Evolutionary conservation across 78 protist genomes (phyloP).

Genomic region (Dictyostelium firmibasis): DNA sequence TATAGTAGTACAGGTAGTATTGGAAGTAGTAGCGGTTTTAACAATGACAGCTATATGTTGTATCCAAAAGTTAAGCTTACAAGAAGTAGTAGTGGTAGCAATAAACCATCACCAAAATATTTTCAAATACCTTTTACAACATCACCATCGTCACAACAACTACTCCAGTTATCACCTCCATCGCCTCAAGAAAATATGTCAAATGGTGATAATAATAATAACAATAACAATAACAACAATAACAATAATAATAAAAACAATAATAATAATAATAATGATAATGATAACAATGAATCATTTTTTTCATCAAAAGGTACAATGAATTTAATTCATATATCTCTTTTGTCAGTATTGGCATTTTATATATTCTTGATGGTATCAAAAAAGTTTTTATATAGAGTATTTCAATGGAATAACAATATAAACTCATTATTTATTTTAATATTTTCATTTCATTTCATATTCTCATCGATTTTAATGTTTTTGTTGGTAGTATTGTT

Average conservation of each 20-base stretch:
- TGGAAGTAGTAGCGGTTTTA: background rate
- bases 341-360: constrained; percentile 10
- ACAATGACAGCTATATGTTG: background rate
- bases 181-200: background rate
- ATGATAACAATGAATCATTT: background rate
- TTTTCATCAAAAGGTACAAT: background rate
- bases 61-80: background rate
- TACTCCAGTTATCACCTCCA: background rate
- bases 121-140: background rate
- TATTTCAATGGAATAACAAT: constrained; percentile 26
- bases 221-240: background rate
- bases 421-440: constrained; percentile 11
- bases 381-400: constrained; percentile 11
- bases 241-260: background rate
- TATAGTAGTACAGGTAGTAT: background rate
- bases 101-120: background rate
- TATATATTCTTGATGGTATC: constrained; percentile 31
- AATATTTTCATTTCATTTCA: constrained; percentile 17
- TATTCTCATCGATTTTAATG: constrained; percentile 14
- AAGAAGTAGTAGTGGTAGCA: background rate
- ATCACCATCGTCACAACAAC: background rate
- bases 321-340: constrained; percentile 7
- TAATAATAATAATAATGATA: background rate
- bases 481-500: background rate
- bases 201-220: background rate